Base-by-base conservation (phyloP, 495 filamentous ascomycete genomes). In the Aspergillus sparsus region DNA sequence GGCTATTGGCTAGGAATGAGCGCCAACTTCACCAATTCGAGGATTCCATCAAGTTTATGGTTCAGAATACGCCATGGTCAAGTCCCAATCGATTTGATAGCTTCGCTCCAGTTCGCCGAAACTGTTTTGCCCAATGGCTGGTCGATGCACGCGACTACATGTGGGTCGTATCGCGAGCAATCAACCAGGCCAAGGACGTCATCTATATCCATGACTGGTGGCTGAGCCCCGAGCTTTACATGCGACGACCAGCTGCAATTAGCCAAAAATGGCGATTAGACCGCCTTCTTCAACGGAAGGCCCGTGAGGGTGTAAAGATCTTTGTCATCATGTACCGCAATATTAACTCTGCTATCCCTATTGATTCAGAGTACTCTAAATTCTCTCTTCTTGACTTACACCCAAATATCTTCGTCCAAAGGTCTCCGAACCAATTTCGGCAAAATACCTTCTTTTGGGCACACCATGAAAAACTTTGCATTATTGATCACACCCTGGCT, bases 371-470 rank as follows among this genome's bases (percentile, higher is more conserved):
- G 66, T 97, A 98, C 70, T 95, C 95, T 18, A 99, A 99, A 66
- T 97, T 95, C 77, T 96, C 93, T 3, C 84, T 99, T 42, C 87
- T 99, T 18, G 95, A 98, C 65, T 82, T 99, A 11, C 93, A 97
- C 66, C 92, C 92, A 8, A 99, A 99, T 67, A 83, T 99, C 60
- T 95, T 96, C 67, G 92, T 99, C 8, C 91, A 98, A 66, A 82
- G 94, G 65, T 97, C 92, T 3, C 94, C 94, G 1, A 97, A 99
- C 64, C 94, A 99, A 70, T 92, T 97, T 72, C 87, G 94, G 58
- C 96, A 99, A 76, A 96, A 96, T 61, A 96, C 95, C n/a, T 99
- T 99, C 76, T 99, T 98, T 78, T 99, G 94, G 83, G 94, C 94
- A 27, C 94, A 99, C 69, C 94, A 99, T 71, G 94, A 99, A 72